Base-by-base conservation (phyloP, 192 early-diverging fungal genomes). In the Coemansia sp. region DNA sequence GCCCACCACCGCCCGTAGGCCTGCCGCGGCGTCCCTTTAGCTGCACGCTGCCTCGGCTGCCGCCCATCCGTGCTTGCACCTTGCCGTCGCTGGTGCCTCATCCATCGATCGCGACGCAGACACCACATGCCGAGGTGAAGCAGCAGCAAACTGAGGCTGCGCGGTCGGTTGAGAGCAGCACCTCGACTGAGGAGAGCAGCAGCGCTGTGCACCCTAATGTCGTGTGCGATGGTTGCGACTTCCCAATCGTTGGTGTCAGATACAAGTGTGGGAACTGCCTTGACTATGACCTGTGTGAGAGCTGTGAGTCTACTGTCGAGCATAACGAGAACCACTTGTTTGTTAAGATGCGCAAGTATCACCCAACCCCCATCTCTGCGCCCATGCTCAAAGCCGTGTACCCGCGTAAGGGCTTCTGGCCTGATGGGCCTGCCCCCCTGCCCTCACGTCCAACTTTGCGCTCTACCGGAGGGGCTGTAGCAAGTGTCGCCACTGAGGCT, bases 211-310 rank as follows among this genome's bases (percentile, higher is more conserved):
- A 79, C 57, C 14, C 38, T 10, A 57, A 67, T 39, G 71, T 79
- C 48, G 24, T 42, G 24, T 79, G 76, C 36, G 76, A 79, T n/a
- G 45, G 23, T 13, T 80, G 87, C 35, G 76, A 83, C 20, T 86
- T 88, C 21, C 93, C 92, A 0, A 88, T 99, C 45, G 84, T 92
- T 11, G 96, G 95, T 20, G 77, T 89, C 23, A 86, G 95, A 4
- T 99, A 92, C 87, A 95, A 95, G 77, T 99, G 96, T 73, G 89
- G 90, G 35, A 95, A 96, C 74, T 99, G 96, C 69, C 71, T 88
- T 37, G 94, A 99, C 66, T 99, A 86, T 65, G 96, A 99, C 84
- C 77, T 99, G 38, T 99, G 96, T 70, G 93, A 94, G 62, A 73
- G 82, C 6, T 99, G 96, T 72, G 96, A 95, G 90, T 86, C 50